Evolutionary conservation across 2,329 filamentous ascomycete species (phyloP), one percentile per base, ranked within the genome.

Genomic region (Trichoderma koningiopsis): DNA sequence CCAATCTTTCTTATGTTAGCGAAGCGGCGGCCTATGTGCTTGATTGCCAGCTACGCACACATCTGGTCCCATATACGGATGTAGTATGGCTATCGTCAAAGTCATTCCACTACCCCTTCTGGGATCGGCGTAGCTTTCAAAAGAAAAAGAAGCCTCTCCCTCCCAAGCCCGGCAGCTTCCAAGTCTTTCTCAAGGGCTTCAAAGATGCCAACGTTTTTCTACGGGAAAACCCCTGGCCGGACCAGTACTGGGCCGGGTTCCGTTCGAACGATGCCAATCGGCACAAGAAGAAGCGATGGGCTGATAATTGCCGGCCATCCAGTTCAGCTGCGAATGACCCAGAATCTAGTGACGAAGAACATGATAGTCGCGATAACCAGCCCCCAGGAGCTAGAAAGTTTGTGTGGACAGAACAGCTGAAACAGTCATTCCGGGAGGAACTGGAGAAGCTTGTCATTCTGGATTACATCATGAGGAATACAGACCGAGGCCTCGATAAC

Each of bases 381-480:
- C 87, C 22, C 83, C 87, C 52, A 78, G 66, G 35, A 13, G 13
- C 35, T 16, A 69, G 49, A n/a, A 85, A 85, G 68, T 96, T 96
- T 73, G 87, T 91, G 70, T 99, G 96, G 96, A 97, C 93, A 0
- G 92, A 96, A 63, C 82, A 85, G 6, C 81, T 99, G 57, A 96
- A 98, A 77, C 93, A 97, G 79, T 92, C 93, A 0, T 97, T 99
- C 78, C 86, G 96, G 47, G 96, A 99, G 79, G 92, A 98, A 81
- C 85, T 99, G 59, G 96, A 99, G 81, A 98, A 97, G 80, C 85
- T 99, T 8, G 96, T 99, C 27, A 97, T 99, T 75, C 81, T 99
- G 73, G 96, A 99, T 81, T 99, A 99, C 78, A 97, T 99, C 72
- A 99, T 99, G 96, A 89, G 96, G 69, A 99, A 99, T 77, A 99